These are phyloP conservation scores for Globisporangium middletonii DNA, from an alignment of 352 stramenopile species.

Conservation along the genomic window DNA sequence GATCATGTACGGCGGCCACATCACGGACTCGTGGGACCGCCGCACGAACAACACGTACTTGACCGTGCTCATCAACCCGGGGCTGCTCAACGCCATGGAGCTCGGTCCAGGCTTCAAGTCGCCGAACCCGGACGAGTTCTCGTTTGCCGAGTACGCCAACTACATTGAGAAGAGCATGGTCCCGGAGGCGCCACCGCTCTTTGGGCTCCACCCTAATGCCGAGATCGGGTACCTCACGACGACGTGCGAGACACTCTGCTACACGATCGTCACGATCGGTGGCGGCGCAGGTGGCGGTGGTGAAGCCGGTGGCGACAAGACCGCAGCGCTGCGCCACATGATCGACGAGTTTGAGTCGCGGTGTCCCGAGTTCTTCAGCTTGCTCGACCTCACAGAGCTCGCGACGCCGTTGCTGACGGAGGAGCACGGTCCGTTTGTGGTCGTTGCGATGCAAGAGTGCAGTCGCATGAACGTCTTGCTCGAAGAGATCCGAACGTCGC, in stretches of 20 bases:
- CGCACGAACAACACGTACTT: slow-evolving; percentile 95
- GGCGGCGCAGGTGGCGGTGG: slow-evolving; percentile 56
- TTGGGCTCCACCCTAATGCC: slow-evolving; percentile 93
- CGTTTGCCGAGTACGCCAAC: slow-evolving; percentile 80
- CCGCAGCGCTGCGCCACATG: slow-evolving; percentile 60
- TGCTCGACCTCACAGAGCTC: slow-evolving; percentile 88
- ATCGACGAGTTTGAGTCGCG: slow-evolving; percentile 90
- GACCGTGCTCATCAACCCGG: slow-evolving; percentile 83
- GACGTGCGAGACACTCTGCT: slow-evolving; percentile 89
- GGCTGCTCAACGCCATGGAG: slow-evolving; percentile 88
- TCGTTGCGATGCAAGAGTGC: slow-evolving; percentile 94
- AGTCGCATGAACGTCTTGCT: slow-evolving; percentile 93
- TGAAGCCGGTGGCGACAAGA: slow-evolving; percentile 71
- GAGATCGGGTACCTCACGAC: slow-evolving; percentile 95
- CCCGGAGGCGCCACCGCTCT: slow-evolving; percentile 87
- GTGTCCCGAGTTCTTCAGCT: slow-evolving; percentile 89
- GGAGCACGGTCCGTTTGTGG: slow-evolving; percentile 90
- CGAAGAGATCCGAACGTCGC: slow-evolving; percentile 86
- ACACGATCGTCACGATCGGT: slow-evolving; percentile 90
- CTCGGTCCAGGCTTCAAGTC: slow-evolving; percentile 93
- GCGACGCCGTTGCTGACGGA: slow-evolving; percentile 85
- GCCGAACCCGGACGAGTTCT: slow-evolving; percentile 76
- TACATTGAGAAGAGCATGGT: slow-evolving; percentile 95
- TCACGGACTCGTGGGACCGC: slow-evolving; percentile 94
- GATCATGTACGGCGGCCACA: slow-evolving; percentile 97